Conservation (phyloP, 2,329 filamentous ascomycete species). For the Atkinsonella hypoxylon region DNA sequence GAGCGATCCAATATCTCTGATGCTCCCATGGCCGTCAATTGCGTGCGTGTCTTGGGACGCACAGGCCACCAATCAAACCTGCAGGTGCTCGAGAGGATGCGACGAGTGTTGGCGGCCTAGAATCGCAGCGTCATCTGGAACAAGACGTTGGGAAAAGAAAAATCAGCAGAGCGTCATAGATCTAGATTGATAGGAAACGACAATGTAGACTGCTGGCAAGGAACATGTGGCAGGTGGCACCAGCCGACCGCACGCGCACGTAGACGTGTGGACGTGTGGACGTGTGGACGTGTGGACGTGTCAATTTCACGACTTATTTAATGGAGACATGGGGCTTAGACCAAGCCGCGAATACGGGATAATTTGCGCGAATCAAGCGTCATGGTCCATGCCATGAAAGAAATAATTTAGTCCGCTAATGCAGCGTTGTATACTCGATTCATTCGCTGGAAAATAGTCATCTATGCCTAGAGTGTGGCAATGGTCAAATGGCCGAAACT, state of each 20-base stretch:
- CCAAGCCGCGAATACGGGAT: too few relatives aligned
- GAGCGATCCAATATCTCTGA: conserved; percentile 21
- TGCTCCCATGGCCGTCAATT: conserved; percentile 10
- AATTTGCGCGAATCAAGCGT: too few relatives aligned
- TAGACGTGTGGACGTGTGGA: conserved; percentile 1
- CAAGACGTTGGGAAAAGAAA: background rate
- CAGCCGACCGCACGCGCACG: too few relatives aligned
- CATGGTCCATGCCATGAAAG: too few relatives aligned
- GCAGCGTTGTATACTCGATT: too few relatives aligned
- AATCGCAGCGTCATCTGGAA: background rate
- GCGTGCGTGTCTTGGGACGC: background rate
- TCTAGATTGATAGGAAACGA: background rate
- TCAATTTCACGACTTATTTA: background rate
- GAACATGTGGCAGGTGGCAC: background rate
- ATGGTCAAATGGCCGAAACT: too few relatives aligned
- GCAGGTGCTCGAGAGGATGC: background rate
- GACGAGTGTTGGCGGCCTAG: background rate
- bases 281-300: conserved; percentile 1
- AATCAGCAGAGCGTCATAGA: background rate
- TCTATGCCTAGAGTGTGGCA: too few relatives aligned
- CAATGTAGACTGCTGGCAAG: background rate
- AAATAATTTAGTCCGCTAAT: too few relatives aligned
- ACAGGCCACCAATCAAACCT: background rate
- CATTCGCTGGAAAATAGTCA: too few relatives aligned
- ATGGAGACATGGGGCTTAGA: too few relatives aligned